Conservation (phyloP, 2,329 filamentous ascomycete genomes). For the Aspergillus pseudoglaucus region DNA sequence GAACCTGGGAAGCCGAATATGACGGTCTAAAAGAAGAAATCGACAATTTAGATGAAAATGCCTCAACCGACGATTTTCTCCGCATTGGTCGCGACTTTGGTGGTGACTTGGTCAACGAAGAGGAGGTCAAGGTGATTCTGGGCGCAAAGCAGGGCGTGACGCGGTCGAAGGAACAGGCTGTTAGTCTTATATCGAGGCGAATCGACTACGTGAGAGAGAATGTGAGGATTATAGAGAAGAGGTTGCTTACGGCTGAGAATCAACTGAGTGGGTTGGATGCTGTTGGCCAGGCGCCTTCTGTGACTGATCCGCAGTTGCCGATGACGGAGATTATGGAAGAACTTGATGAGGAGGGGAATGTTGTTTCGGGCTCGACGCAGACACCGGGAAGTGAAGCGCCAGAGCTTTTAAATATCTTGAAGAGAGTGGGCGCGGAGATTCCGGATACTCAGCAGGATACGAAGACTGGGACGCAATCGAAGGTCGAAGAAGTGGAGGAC, state of each 20-base stretch:
- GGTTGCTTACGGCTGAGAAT: slow-evolving; percentile 59
- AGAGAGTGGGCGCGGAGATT: slow-evolving; percentile 66
- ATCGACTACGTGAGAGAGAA: slow-evolving; percentile 89
- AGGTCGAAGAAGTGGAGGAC: not conserved
- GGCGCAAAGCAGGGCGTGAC: slow-evolving; percentile 37
- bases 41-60: slow-evolving; percentile 45
- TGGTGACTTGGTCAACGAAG: slow-evolving; percentile 36
- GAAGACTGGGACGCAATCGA: slow-evolving; percentile 1
- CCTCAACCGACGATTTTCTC: slow-evolving; percentile 50
- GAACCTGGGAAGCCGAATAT: slow-evolving; percentile 85
- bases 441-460: slow-evolving; percentile 21
- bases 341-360: slow-evolving; percentile 82
- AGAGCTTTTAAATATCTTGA: slow-evolving; percentile 63
- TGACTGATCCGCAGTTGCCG: slow-evolving; percentile 62
- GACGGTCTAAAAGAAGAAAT: slow-evolving; percentile 82
- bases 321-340: slow-evolving; percentile 89
- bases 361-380: slow-evolving; percentile 62
- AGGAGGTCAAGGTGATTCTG: slow-evolving; percentile 52
- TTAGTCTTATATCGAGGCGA: slow-evolving; percentile 63
- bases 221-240: slow-evolving; percentile 65
- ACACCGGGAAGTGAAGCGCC: slow-evolving; percentile 62
- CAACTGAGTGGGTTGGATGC: slow-evolving; percentile 60
- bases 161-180: slow-evolving; percentile 56
- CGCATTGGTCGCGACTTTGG: slow-evolving; percentile 40
- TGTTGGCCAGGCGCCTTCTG: slow-evolving; percentile 52